Conservation (phyloP, 2,329 filamentous ascomycete genomes). For the Chaetomium sp. region DNA sequence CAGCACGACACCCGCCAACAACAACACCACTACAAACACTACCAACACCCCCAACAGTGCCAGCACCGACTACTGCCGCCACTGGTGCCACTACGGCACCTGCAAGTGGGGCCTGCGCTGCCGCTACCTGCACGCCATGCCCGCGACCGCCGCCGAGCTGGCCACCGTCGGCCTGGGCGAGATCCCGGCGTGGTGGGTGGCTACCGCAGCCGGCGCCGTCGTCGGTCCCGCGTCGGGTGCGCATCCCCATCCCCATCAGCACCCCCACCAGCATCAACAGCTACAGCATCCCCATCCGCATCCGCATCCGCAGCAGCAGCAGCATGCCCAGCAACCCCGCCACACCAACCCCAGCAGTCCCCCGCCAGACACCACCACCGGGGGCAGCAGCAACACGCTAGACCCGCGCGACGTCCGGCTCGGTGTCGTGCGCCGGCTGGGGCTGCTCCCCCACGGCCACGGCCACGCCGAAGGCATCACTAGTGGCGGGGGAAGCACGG, state of each 20-base stretch:
- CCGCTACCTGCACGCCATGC: constrained; percentile 52
- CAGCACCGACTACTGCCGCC: constrained; percentile 42
- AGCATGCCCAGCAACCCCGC: background rate
- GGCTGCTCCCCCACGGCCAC: background rate
- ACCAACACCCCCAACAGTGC: constrained; percentile 3
- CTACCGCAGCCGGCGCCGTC: background rate
- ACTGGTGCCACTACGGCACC: constrained; percentile 53
- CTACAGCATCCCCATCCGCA: background rate
- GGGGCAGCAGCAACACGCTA: background rate
- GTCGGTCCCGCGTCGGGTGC: too few relatives aligned
- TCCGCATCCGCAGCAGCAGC: background rate
- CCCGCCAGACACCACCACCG: too few relatives aligned
- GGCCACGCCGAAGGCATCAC: background rate
- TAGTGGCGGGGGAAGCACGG: background rate
- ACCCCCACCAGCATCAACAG: background rate
- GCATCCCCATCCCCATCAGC: background rate
- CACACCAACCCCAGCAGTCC: background rate
- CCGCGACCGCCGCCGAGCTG: constrained; percentile 45
- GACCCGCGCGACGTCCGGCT: constrained; percentile 8
- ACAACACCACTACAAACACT: background rate
- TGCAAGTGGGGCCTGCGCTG: constrained; percentile 51
- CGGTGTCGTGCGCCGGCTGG: background rate
- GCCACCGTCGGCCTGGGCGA: constrained; percentile 46
- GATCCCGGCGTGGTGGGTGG: constrained; percentile 45
- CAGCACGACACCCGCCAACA: background rate